Conservation (phyloP, 1,284 basidiomycete species). For the Moesziomyces sp. region DNA sequence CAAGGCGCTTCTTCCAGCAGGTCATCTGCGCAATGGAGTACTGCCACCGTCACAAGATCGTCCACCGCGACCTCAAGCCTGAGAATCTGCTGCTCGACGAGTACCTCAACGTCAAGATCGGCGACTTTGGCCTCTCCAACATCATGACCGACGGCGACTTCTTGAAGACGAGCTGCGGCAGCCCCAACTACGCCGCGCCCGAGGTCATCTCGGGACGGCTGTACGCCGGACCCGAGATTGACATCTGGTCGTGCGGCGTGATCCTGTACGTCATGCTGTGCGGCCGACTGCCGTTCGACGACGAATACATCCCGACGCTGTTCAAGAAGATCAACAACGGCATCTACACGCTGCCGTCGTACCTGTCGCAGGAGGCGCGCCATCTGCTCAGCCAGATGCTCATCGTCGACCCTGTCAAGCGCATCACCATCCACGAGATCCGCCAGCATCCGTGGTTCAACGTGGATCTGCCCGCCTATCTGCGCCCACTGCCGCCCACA, state of each 20-base stretch:
- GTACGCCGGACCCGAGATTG: slow-evolving; percentile 67
- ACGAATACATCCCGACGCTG: slow-evolving; percentile 67
- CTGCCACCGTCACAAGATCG: slow-evolving; percentile 66
- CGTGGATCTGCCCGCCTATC: slow-evolving; percentile 61
- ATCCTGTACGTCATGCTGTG: slow-evolving; percentile 68
- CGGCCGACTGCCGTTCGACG: slow-evolving; percentile 65
- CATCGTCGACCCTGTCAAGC: slow-evolving; percentile 66
- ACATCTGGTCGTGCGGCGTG: slow-evolving; percentile 67
- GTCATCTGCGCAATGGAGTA: slow-evolving; percentile 67
- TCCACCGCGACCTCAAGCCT: slow-evolving; percentile 65
- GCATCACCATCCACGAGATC: slow-evolving; percentile 66
- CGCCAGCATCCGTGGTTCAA: slow-evolving; percentile 66
- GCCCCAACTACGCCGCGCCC: slow-evolving; percentile 67
- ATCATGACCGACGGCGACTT: slow-evolving; percentile 68
- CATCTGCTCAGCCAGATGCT: slow-evolving; percentile 66
- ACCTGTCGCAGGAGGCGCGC: slow-evolving; percentile 62
- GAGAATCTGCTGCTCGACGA: slow-evolving; percentile 66
- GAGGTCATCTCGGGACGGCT: slow-evolving; percentile 66
- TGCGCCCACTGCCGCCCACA: slow-evolving; percentile 79
- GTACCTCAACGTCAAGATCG: slow-evolving; percentile 66
- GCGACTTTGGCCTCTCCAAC: slow-evolving; percentile 67
- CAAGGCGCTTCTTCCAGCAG: slow-evolving; percentile 66
- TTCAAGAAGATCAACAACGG: slow-evolving; percentile 68
- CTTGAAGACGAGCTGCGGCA: slow-evolving; percentile 67
- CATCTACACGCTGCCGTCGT: slow-evolving; percentile 64